Conservation (phyloP, 192 early-diverging fungal genomes). For the Obelidium mucronatum region DNA sequence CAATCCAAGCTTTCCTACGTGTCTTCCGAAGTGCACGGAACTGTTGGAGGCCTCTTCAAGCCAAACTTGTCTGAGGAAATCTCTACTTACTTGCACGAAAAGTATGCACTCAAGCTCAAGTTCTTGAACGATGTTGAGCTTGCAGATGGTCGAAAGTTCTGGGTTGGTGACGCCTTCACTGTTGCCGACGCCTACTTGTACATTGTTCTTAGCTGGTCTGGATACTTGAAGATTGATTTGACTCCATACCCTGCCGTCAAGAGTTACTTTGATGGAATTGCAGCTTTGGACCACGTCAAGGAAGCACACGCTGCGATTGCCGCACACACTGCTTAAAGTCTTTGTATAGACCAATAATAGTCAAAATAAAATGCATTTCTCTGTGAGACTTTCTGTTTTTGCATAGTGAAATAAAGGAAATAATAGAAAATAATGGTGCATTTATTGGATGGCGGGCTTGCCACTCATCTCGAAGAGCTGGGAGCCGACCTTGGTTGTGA, state of each 20-base stretch:
- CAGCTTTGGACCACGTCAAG: constrained; percentile 39
- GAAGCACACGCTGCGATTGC: constrained; percentile 41
- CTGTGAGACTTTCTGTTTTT: no score
- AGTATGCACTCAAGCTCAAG: not conserved
- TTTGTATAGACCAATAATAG: no score
- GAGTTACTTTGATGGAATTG: constrained; percentile 34
- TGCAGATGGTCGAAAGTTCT: constrained; percentile 37
- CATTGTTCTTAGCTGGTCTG: constrained; percentile 30
- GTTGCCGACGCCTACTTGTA: constrained; percentile 39
- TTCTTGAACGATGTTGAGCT: constrained; percentile 45
- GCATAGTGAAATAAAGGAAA: no score
- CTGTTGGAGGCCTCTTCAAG: constrained; percentile 31
- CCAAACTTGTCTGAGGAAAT: constrained; percentile 16
- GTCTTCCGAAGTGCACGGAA: constrained; percentile 33
- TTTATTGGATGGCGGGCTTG: constrained; percentile 23
- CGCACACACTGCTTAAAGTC: no score
- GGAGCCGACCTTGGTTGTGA: not conserved
- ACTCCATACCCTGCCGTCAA: constrained; percentile 34
- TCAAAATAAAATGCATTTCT: no score
- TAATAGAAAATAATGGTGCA: not conserved
- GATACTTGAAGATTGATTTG: constrained; percentile 34
- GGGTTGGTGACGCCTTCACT: constrained; percentile 42
- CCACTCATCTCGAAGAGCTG: constrained; percentile 23
- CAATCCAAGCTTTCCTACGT: constrained; percentile 43
- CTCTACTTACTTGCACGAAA: constrained; percentile 18